phyloP scores from a whole-genome alignment of 2,329 filamentous ascomycete species.

The Fusarium annulatum region DNA sequence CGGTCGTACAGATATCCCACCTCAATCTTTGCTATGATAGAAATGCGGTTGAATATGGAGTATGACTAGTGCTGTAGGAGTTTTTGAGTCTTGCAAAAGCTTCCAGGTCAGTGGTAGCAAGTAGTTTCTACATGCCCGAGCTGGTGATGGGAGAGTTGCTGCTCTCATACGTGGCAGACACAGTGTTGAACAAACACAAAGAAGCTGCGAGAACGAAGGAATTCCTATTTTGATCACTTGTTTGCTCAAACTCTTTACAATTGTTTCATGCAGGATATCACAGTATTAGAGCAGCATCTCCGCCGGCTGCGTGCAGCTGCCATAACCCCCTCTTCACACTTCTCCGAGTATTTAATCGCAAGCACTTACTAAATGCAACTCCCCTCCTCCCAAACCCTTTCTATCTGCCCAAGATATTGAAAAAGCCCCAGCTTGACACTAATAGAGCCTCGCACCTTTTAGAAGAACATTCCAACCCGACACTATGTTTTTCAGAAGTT shows the following conservation, averaged over 20 bases:
- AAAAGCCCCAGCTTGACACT: background rate
- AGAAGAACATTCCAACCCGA: background rate
- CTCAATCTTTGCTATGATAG: slow-evolving; percentile 28
- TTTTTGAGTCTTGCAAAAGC: background rate
- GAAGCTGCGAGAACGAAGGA: background rate
- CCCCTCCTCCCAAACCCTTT: background rate
- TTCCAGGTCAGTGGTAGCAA: background rate
- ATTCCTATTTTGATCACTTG: background rate
- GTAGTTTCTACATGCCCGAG: background rate
- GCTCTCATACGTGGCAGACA: background rate
- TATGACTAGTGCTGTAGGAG: background rate
- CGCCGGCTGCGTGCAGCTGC: slow-evolving; percentile 27
- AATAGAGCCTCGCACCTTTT: background rate
- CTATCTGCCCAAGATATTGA: background rate
- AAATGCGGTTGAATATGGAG: background rate
- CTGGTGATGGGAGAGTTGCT: background rate
- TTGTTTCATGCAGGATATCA: background rate
- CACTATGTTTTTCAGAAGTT: slow-evolving; percentile 77
- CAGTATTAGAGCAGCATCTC: background rate
- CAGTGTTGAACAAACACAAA: background rate
- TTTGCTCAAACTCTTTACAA: background rate
- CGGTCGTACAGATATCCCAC: slow-evolving; percentile 29
- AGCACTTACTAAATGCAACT: background rate
- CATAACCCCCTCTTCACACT: background rate
- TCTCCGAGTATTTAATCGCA: background rate